phyloP scores from a whole-genome alignment of 352 stramenopile genomes.

The Phytophthora podocarpi region DNA sequence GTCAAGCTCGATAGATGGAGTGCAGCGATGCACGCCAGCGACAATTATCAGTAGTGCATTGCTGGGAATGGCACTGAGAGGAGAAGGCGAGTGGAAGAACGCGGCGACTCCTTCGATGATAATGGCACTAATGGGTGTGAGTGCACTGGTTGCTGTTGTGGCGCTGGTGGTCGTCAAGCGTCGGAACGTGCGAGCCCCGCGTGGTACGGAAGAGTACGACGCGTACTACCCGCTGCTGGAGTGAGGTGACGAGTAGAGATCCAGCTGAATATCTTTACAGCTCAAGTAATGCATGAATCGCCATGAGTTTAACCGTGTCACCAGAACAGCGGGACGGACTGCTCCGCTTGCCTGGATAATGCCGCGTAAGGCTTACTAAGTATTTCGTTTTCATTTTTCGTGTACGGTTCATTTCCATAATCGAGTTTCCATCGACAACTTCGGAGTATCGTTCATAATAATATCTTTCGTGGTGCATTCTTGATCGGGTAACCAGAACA shows the following conservation, averaged over 20 bases:
- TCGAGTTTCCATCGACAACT: too few relatives aligned
- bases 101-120: not conserved
- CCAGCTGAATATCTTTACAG: too few relatives aligned
- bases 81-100: not conserved
- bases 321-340: too few relatives aligned
- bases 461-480: too few relatives aligned
- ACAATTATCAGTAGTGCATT: not conserved
- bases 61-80: not conserved
- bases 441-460: too few relatives aligned
- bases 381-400: slow-evolving; percentile 5
- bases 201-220: not conserved
- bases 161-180: slow-evolving; percentile 16
- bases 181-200: not conserved
- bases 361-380: too few relatives aligned
- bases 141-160: slow-evolving; percentile 11
- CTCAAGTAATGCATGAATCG: too few relatives aligned
- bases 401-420: slow-evolving; percentile 1
- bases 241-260: too few relatives aligned
- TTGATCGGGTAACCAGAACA: too few relatives aligned
- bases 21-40: slow-evolving; percentile 9
- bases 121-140: slow-evolving; percentile 4
- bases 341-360: too few relatives aligned
- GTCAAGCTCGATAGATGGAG: not conserved
- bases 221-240: too few relatives aligned
- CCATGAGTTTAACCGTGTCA: too few relatives aligned